phyloP scores from a whole-genome alignment of 768 basidiomycete genomes.

The Goffeauzyma gilvescens region DNA sequence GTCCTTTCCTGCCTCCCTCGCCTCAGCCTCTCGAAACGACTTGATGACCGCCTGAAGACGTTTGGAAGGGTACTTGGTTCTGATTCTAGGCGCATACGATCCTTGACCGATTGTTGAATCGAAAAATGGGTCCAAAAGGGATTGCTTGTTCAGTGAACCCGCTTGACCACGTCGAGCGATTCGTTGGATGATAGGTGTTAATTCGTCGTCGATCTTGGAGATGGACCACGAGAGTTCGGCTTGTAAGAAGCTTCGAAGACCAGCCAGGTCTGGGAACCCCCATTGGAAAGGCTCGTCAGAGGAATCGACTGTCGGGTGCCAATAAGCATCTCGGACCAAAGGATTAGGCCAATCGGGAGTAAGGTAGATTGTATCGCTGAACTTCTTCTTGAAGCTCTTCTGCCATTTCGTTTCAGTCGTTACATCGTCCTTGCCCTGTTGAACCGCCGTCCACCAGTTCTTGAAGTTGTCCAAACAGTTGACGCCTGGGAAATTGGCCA shows the following conservation, averaged over 20 bases:
- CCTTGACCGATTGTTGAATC: constrained; percentile 50
- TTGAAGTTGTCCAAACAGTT: constrained; percentile 70
- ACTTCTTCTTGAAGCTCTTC: constrained; percentile 73
- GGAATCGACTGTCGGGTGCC: constrained; percentile 70
- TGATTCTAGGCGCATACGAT: constrained; percentile 54
- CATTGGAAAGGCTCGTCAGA: constrained; percentile 91
- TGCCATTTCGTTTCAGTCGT: constrained; percentile 62
- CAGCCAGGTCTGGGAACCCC: constrained; percentile 91
- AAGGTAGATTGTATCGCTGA: constrained; percentile 56
- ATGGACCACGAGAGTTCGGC: constrained; percentile 67
- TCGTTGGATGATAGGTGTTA: constrained; percentile 79
- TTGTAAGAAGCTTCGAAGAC: constrained; percentile 59
- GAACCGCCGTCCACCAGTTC: constrained; percentile 86
- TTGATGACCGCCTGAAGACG: constrained; percentile 44
- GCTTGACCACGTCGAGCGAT: constrained; percentile 67
- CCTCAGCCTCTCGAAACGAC: constrained; percentile 28
- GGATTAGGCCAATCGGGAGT: constrained; percentile 75
- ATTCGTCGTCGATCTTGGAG: constrained; percentile 65
- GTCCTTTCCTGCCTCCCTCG: constrained; percentile 12
- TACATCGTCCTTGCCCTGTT: constrained; percentile 64
- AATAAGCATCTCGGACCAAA: constrained; percentile 80
- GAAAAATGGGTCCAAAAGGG: constrained; percentile 56
- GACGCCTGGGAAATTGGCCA: constrained; percentile 78
- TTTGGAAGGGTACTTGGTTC: constrained; percentile 68
- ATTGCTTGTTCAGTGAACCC: constrained; percentile 54